Evolutionary conservation across 2,329 filamentous ascomycete species (phyloP), one percentile per base, ranked within the genome.

Genomic region (Podosphaera xanthii): DNA sequence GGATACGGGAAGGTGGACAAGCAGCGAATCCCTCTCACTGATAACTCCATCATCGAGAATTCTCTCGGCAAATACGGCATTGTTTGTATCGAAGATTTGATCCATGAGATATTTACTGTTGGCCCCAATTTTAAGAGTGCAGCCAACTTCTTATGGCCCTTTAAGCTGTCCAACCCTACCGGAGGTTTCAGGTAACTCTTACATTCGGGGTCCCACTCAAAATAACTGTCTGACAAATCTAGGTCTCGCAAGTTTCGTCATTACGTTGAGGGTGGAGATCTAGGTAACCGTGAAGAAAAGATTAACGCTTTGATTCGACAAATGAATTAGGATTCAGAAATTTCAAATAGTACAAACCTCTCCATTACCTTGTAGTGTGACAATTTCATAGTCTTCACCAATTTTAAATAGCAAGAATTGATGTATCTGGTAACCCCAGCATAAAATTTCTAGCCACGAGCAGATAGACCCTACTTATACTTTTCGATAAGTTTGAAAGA

Each of bases 91-190:
- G 92, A 98, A 80, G 92, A 98, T 77, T 78, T 98, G 68, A 90
- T 98, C 76, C 92, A 98, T 81, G 92, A 98, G 82, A 95, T 94
- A 78, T 91, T 83, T 82, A 94, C 90, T 61, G 92, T 97, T 67
- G 91, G 92, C 73, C 91, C 91, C 79, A 97, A 97, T 84, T 94
- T 92, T 86, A 97, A 96, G 85, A 90, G 96, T 80, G 89, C 87
- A 71, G 48, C 58, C 42, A 98, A 97, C 86, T 97, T 97, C 84
- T 78, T 97, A 68, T 98, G 92, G 92, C 92, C 92, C 72, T 98
- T 98, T 84, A 97, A 98, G 86, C 86, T 98, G 68, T 89, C 83
- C 82, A 96, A 94, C 83, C 92, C 92, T 72, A 97, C 78, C 69
- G 92, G 92, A 74, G 91, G 92, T 66, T 98, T 97, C 88, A 85